Evolutionary conservation across 805 yeast genomes (phyloP), one percentile per base, ranked within the genome.

Genomic region (Candida michaelii): DNA sequence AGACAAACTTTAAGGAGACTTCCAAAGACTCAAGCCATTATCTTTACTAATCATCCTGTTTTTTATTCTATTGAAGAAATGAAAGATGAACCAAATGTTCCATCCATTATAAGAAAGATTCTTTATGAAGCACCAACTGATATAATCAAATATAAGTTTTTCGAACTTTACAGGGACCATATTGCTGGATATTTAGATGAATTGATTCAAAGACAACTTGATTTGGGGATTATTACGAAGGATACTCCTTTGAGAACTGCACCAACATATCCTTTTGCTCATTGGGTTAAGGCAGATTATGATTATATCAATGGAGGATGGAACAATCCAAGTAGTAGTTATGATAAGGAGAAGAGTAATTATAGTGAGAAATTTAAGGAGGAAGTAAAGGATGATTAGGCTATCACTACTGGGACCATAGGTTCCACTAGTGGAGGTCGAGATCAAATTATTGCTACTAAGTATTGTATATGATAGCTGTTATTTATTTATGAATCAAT

Each of bases 31-130:
- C 53, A 69, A 36, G 89, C 89, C 2, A 79, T 83, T 46, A 79
- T 83, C 38, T 83, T 83, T 67, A 80, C 89, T 19, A 83, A 83
- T 56, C 90, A 83, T 56, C 90, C 89, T 4, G 71, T 82, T n/a
- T 85, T 82, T 56, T 85, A 85, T 60, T 77, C 85, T 2, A 79
- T 85, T 31, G 90, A 85, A 30, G 91, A 86, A 43, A 77, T 81
- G 65, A 85, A 83, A 51, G 95, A 87, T 16, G 95, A 84, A 49
- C 80, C 87, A 1, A 60, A 88, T 44, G 83, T 90, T 37, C 83
- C 95, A 3, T 84, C 96, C 2, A 85, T 83, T 37, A 58, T 83
- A 37, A 74, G 76, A 54, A 82, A 80, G 52, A 79, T 82, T 39
- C 64, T 83, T 25, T 77, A 64, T 48, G 88, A 83, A 57, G 88